Base-by-base conservation (phyloP, 371 early-diverging fungal genomes). In the Mucor mucedo region DNA sequence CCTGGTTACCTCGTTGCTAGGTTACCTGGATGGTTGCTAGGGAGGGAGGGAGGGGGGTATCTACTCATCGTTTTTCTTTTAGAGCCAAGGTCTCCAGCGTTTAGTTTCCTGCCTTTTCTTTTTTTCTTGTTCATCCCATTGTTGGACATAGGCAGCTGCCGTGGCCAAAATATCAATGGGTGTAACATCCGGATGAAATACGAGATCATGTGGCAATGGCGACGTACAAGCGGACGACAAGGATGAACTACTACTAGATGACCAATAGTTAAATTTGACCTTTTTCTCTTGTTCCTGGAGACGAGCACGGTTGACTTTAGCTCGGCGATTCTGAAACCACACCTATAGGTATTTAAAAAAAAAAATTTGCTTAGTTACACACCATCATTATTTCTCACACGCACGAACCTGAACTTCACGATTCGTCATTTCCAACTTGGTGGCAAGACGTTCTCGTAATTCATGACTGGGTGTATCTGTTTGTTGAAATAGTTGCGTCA, bases 381-480 rank as follows among this genome's bases (percentile, higher is more conserved):
- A 21, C 21, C 21, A 21, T 21, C 21, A 21, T 21, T 21, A 21
- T 21, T 21, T 21, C 21, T 35, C 8, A 35, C 35, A 35, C 35
- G 8, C 35, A 35, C 35, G 8, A 4, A 85, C 88, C 87, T 99
- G 97, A 33, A 99, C 92, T 73, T 93, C 92, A 55, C 98, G 86
- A 67, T 92, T 92, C 52, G 95, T 94, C 97, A 98, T 97, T 63
- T 87, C 84, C 27, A 98, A 80, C 70, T 92, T 86, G 52, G 85
- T 83, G 2, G 94, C 92, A 30, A 98, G 86, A 55, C 82, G 80
- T 69, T 93, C 94, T 40, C 99, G 85, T 49, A 94, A 73, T 62
- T 92, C 88, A 71, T 90, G 89, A 62, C 90, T 91, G n/a, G 99
- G 99, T 27, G 94, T 93, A 68, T 92, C 90, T 3, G 91, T 94